Percentiles rank a stretch among this genome's conserved stretches.
These are phyloP conservation scores for Hypoxylon intermedium DNA, from an alignment of 495 filamentous ascomycete species.

Conservation along the genomic window DNA sequence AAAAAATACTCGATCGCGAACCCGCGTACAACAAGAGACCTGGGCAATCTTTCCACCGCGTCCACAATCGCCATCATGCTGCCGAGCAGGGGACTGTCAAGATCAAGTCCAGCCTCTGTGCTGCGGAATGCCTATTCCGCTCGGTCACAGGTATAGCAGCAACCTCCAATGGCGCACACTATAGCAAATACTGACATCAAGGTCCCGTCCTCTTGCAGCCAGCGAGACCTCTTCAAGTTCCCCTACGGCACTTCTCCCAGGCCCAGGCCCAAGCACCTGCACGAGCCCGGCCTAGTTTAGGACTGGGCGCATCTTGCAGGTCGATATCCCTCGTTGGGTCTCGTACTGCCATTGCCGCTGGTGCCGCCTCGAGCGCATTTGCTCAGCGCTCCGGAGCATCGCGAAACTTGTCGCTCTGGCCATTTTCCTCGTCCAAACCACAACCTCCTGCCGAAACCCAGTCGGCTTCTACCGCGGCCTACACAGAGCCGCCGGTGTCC, in stretches of 20 bases:
- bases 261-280: constrained; percentile 23
- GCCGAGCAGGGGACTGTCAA: constrained; percentile 59
- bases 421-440: constrained; percentile 35
- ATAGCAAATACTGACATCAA: constrained; percentile 25
- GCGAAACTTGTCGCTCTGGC: constrained; percentile 44
- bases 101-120: constrained; percentile 50
- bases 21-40: too few relatives aligned
- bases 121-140: constrained; percentile 44
- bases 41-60: constrained; percentile 1
- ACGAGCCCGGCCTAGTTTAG: background rate
- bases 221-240: constrained; percentile 19
- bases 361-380: constrained; percentile 31
- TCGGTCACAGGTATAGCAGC: constrained; percentile 41
- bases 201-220: constrained; percentile 13
- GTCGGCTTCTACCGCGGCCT: background rate
- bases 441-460: constrained; percentile 15
- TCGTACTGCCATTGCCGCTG: constrained; percentile 5
- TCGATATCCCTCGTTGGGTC: constrained; percentile 1
- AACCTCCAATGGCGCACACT: constrained; percentile 7
- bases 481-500: background rate
- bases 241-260: constrained; percentile 34
- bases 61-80: constrained; percentile 51
- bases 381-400: constrained; percentile 40
- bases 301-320: background rate
- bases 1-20: too few relatives aligned